phyloP scores from a whole-genome alignment of 169 alveolate genomes.

The Cryptosporidium tyzzeri region DNA sequence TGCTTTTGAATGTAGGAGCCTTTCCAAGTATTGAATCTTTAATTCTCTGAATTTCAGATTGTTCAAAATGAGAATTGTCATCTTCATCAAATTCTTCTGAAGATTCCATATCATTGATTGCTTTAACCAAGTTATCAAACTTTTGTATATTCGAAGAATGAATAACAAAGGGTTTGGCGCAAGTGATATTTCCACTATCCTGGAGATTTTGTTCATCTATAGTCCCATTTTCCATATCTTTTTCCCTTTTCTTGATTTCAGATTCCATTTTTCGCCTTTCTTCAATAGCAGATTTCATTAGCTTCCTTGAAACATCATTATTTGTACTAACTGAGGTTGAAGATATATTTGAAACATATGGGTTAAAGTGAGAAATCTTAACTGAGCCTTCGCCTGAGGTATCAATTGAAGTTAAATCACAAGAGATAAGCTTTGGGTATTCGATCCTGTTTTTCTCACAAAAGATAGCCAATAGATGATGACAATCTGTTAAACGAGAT shows the following conservation, averaged over 20 bases:
- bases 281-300: conserved; percentile 44
- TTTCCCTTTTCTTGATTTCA: conserved; percentile 43
- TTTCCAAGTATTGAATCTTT: conserved; percentile 38
- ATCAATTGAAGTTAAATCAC: conserved; percentile 6
- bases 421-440: conserved; percentile 20
- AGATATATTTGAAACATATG: conserved; percentile 47
- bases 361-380: conserved; percentile 47
- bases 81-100: conserved; percentile 22
- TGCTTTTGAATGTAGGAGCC: conserved; percentile 51
- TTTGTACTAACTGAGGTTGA: conserved; percentile 15
- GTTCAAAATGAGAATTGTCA: background rate
- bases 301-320: background rate
- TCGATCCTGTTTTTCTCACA: conserved; percentile 30
- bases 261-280: conserved; percentile 31
- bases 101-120: conserved; percentile 2
- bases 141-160: conserved; percentile 49
- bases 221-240: conserved; percentile 36
- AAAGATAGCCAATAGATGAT: conserved; percentile 32
- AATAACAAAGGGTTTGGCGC: conserved; percentile 33
- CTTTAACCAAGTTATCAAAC: conserved; percentile 5
- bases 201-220: background rate
- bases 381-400: background rate
- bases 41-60: conserved; percentile 34
- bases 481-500: conserved; percentile 64
- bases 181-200: background rate